These are phyloP conservation scores for Sherardia arvensis DNA, from an alignment of 257 asterid species.

Conservation along the genomic window DNA sequence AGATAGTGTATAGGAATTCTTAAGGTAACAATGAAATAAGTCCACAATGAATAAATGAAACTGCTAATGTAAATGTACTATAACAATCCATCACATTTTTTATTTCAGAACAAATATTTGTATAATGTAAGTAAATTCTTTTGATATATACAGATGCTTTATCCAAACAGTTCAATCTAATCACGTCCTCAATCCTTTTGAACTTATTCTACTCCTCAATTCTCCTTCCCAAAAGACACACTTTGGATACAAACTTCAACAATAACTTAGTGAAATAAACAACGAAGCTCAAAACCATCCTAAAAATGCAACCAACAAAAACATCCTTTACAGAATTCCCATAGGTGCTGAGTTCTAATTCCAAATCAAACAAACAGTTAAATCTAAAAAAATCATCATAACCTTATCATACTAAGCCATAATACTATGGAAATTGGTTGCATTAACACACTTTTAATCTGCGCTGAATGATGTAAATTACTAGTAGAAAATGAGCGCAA, in stretches of 20 bases:
- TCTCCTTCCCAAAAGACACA: conserved; percentile 37
- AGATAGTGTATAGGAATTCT: no score
- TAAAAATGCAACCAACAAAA: not conserved
- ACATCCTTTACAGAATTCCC: not conserved
- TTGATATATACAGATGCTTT: no score
- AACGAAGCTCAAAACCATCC: not conserved
- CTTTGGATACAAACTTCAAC: not conserved
- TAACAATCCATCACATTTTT: no score
- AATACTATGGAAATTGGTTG: not conserved
- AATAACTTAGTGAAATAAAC: no score
- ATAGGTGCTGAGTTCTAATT: not conserved
- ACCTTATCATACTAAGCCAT: not conserved
- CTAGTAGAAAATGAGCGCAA: no score
- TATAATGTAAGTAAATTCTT: no score
- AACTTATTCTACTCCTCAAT: conserved; percentile 48
- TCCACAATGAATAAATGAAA: no score
- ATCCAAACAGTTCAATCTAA: no score
- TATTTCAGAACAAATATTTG: no score
- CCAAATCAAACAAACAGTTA: not conserved
- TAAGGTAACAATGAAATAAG: no score
- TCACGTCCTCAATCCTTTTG: no score
- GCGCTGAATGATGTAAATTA: not conserved
- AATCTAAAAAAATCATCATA: not conserved
- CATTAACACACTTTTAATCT: not conserved
- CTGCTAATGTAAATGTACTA: no score